Evolutionary conservation across 768 basidiomycete genomes (phyloP), one percentile per base, ranked within the genome.

Genomic region (Tricholoma terreum): DNA sequence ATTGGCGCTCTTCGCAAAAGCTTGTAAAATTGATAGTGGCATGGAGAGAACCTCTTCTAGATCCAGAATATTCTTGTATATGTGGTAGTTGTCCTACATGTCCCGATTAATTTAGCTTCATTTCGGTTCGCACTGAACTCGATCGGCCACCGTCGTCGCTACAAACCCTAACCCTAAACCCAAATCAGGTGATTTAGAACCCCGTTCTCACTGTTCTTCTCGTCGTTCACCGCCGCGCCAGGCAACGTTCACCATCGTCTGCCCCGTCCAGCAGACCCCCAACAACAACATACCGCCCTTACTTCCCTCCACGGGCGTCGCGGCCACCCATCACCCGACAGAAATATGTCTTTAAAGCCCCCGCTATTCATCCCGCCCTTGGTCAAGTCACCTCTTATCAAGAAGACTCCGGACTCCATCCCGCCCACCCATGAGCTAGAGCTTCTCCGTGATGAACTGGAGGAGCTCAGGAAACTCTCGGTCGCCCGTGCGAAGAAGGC

Each of bases 401-500:
- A 82, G 75, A 82, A 76, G 61, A 79, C 80, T 1, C 77, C 87
- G 56, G 87, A 90, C 56, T 69, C 77, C 11, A 78, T 93, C 14
- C 91, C 91, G 7, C 77, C 85, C 19, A 82, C 83, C 15, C 85
- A 89, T 52, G 91, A 92, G 38, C 83, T 92, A 50, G 84, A 89
- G 57, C 62, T 69, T 19, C 78, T 92, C 19, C 82, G 86, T 38
- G 64, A 75, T 43, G 89, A 92, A 68, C 82, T 93, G 48, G 74
- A 69, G 58, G 59, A 73, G 49, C 71, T 87, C 52, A 81, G 77
- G 64, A 75, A 80, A 62, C 76, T 74, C 66, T 80, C 83, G 6
- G 63, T 84, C 48, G 85, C 86, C 59, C 80, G 88, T 62, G 82
- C 79, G 38, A 84, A 80, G 77, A 91, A 90, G 75, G 91, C 90